Evolutionary conservation across 2,329 filamentous ascomycete genomes (phyloP), one percentile per base, ranked within the genome.

Genomic region (Chaetomiaceae sp.): DNA sequence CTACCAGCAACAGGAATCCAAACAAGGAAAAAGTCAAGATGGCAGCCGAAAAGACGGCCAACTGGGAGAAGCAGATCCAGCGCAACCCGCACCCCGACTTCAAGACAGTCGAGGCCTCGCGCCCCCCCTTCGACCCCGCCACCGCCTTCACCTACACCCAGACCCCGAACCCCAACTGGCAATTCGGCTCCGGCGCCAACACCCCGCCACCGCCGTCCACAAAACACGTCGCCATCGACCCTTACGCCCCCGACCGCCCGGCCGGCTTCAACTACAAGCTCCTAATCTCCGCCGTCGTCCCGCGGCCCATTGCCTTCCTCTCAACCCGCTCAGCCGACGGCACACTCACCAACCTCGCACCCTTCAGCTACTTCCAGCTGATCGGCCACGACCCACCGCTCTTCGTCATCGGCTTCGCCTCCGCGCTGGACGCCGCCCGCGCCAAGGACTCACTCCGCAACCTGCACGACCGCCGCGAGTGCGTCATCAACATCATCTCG

Each of bases 331-430:
- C 73, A 19, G 60, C 68, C 3, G 85, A 90, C 62, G 88, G 87
- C 19, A 68, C 62, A 30, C 74, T 57, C 57, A 81, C 80, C 14
- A 97, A 96, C 69, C 76, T 96, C 2, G 89, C 91, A 0, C 91
- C 90, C 0, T 96, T 93, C 68, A 87, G 81, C 63, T 96, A 93
- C 73, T 89, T 90, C 66, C 86, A 89, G 66, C 69, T 96, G 55
- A 76, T 96, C 58, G 83, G 82, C 67, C 87, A 93, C 66, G 91
- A 96, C 65, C 92, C 91, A 4, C 91, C 91, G 0, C 73, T 95
- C 38, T 95, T 96, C 67, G 78, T 81, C 8, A 71, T 83, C 23
- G 78, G 80, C 38, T 73, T 81, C 63, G 61, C 73, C 5, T 65
- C 68, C 14, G 54, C 68, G 4, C 58, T 75, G 6, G 68, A 66